Base-by-base conservation (phyloP, 179 eudicot genomes). In the Kewa caespitosa region DNA sequence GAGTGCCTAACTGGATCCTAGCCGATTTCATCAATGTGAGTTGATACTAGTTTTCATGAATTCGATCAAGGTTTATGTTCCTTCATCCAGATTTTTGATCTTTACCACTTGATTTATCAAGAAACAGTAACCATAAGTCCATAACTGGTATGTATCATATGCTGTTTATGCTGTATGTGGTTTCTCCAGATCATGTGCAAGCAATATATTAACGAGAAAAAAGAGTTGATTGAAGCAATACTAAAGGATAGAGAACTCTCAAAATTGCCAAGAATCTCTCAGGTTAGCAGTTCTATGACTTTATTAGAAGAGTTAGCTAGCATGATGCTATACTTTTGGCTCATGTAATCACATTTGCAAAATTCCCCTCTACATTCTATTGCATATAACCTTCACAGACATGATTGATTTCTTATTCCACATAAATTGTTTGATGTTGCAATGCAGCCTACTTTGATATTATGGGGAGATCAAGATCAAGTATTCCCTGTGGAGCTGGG, bases 381-480 rank as follows among this genome's bases (percentile, higher is more conserved):
- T 46, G 13, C 15, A 3, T 23, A 46, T 46, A 12, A 8, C n/a
- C n/a, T n/a, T n/a, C n/a, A n/a, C n/a, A n/a, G n/a, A n/a, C n/a
- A 48, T 2, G 6, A 5, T 18, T 8, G 62, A 0, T 33, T 38
- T 10, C 36, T 13, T 46, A 13, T 46, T 23, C 25, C 12, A 6
- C 20, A 12, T 34, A 43, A 31, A 46, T 67, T 3, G 11, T n/a
- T n/a, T n/a, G 37, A 57, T 52, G 65, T 67, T 55, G 46, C 9
- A 70, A 64, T 74, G 57, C 90, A 91, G 97, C 81, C 78, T 0
- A 88, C 97, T 17, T 74, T 91, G 68, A 91, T 93, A 66, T 48
- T 93, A 63, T 93, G 98, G 93, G 98, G 98, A 73, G 98, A 93
- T 39, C 85, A 87, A 63, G 97, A 91, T 85, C 89, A 84, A 74